Evolutionary conservation across 2,329 filamentous ascomycete genomes (phyloP).

Genomic region (Colletotrichum scovillei): DNA sequence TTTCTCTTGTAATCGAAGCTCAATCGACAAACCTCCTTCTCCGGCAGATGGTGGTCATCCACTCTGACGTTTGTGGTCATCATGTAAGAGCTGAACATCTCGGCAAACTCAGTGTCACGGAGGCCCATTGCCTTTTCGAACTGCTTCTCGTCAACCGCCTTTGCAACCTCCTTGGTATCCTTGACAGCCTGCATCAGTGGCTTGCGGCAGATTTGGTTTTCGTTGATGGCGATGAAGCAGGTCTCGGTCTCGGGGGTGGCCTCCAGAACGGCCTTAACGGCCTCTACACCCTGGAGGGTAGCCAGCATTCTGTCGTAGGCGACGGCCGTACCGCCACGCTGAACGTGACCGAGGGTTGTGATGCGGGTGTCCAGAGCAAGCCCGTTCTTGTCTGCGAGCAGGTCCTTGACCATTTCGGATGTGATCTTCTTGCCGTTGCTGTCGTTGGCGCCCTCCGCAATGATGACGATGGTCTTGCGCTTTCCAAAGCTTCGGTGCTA

Average conservation of each 20-base stretch:
- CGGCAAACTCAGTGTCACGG: conserved; percentile 91
- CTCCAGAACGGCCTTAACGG: conserved; percentile 90
- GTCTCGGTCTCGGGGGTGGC: conserved; percentile 90
- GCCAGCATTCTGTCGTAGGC: conserved; percentile 95
- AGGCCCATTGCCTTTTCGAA: conserved; percentile 90
- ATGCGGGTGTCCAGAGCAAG: conserved; percentile 91
- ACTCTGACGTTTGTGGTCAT: conserved; percentile 89
- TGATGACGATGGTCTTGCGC: conserved; percentile 97
- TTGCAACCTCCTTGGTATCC: conserved; percentile 85
- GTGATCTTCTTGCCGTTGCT: conserved; percentile 85
- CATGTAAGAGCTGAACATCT: conserved; percentile 90
- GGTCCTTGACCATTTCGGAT: conserved; percentile 83
- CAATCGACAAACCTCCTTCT: conserved; percentile 70
- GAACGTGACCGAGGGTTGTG: conserved; percentile 96
- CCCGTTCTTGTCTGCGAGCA: conserved; percentile 81
- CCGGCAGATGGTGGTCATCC: conserved; percentile 73
- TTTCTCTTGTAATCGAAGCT: no score
- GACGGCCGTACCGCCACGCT: conserved; percentile 91
- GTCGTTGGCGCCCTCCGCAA: conserved; percentile 95
- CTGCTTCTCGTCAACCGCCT: conserved; percentile 84
- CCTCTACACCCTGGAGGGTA: conserved; percentile 93
- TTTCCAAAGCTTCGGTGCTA: conserved; percentile 91
- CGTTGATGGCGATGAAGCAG: conserved; percentile 94
- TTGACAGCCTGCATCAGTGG: conserved; percentile 89
- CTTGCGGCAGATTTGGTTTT: conserved; percentile 96